Evolutionary conservation across 2,329 filamentous ascomycete species (phyloP).

Genomic region (Aspergillaceae sp.): DNA sequence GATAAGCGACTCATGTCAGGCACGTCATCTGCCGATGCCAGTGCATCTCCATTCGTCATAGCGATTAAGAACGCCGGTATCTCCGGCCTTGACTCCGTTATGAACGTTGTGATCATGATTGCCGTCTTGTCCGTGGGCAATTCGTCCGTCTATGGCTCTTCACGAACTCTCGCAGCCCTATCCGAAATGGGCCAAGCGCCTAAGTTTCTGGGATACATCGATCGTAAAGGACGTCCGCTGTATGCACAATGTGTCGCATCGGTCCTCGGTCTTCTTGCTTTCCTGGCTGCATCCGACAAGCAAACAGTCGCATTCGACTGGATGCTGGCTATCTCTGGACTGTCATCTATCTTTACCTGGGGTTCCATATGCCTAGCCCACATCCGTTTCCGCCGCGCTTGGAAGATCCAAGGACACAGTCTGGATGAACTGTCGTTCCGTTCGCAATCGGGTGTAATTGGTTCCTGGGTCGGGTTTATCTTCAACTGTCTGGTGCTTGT

Average conservation of each 20-base stretch:
- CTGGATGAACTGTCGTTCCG: constrained; percentile 71
- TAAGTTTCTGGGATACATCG: constrained; percentile 67
- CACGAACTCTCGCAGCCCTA: constrained; percentile 78
- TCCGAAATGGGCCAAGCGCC: constrained; percentile 83
- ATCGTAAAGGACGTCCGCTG: constrained; percentile 70
- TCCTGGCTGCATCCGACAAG: constrained; percentile 58
- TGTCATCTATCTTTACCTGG: constrained; percentile 70
- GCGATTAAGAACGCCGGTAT: constrained; percentile 81
- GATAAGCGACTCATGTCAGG: constrained; percentile 55
- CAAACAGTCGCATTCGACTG: constrained; percentile 63
- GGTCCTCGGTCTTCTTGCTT: constrained; percentile 63
- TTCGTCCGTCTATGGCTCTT: constrained; percentile 83
- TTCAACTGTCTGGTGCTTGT: constrained; percentile 69
- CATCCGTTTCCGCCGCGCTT: constrained; percentile 82
- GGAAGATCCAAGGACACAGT: constrained; percentile 59
- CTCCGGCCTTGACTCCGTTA: constrained; percentile 69
- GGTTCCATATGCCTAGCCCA: constrained; percentile 79
- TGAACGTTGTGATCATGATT: constrained; percentile 92
- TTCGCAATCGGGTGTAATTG: constrained; percentile 67
- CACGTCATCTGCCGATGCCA: constrained; percentile 53
- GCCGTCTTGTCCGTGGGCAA: constrained; percentile 87
- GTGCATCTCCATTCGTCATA: constrained; percentile 86
- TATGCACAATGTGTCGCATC: constrained; percentile 62
- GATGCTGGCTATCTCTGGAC: constrained; percentile 67
- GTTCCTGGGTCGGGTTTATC: constrained; percentile 69